Base-by-base conservation (phyloP, 2,329 filamentous ascomycete species). In the Magnaporthiopsis poae region DNA sequence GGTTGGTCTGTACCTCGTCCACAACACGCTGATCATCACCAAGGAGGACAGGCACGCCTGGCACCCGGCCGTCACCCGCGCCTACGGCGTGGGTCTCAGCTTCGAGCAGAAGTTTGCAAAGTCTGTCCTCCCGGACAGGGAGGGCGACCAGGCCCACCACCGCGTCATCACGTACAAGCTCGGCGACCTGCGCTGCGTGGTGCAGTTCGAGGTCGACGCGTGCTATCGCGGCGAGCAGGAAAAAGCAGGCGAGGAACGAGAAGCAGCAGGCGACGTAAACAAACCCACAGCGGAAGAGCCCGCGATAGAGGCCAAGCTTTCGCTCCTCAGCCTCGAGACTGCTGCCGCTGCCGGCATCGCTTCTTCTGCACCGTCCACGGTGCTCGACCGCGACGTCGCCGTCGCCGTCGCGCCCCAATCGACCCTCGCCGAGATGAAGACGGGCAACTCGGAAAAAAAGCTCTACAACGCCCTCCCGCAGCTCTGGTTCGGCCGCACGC, bases 191-290 rank as follows among this genome's bases (percentile, higher is more conserved):
- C 62, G 62, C 33, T 63, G 62, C 33, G 62, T 63, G n/a, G 62
- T 63, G 62, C 62, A 63, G 35, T 63, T 63, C 33, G 62, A 63
- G n/a, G 62, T 63, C 35, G 62, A 63, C 12, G 62, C 62, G 18
- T 63, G 62, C 31, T 52, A 63, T 15, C 7, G 52, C 31, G 21
- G 2, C n/a, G 21, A 46, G 1, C 1, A 2, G n/a, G 8, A 46
- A 18, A 27, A 11, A 0, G 5, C n/a, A 31, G 62, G 9, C n/a
- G 21, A 15, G 15, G 62, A 8, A 29, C 5, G 25, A 5, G 21
- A 31, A 31, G 5, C 31, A 31, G 31, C 31, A 31, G 31, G 31
- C 31, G 31, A 31, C 4, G 31, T 31, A 7, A 31, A 31, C 31
- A 31, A 31, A 7, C 31, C 5, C 31, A 31, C 31, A 7, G 31